These are phyloP conservation scores for Rickenella mellea DNA, from an alignment of 768 basidiomycete genomes.

Conservation along the genomic window DNA sequence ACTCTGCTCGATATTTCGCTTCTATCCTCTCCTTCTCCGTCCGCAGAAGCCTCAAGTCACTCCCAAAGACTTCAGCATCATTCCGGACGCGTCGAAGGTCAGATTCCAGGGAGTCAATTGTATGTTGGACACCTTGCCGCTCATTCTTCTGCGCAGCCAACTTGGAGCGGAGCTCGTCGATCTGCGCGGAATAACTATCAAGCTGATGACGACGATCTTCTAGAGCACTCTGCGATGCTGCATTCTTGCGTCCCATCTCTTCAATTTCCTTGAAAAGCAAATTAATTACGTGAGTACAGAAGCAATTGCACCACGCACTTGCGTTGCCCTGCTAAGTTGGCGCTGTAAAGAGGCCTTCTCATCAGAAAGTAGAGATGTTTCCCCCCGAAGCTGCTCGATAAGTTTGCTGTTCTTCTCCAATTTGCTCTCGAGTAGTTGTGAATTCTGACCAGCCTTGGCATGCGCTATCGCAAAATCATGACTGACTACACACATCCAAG, in stretches of 20 bases:
- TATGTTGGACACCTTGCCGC: slow-evolving; percentile 43
- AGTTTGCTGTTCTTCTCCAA: slow-evolving; percentile 60
- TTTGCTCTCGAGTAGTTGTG: slow-evolving; percentile 54
- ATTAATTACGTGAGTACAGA: no score
- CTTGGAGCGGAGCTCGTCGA: slow-evolving; percentile 65
- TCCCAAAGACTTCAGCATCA: slow-evolving; percentile 71
- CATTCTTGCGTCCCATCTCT: no score
- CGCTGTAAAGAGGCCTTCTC: slow-evolving; percentile 71
- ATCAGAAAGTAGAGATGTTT: slow-evolving; percentile 55
- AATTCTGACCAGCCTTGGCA: slow-evolving; percentile 62
- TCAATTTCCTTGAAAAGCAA: no score
- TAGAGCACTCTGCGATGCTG: slow-evolving; percentile 54
- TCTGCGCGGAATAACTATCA: slow-evolving; percentile 60
- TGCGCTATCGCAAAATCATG: slow-evolving; percentile 34
- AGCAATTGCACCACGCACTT: slow-evolving; percentile 54
- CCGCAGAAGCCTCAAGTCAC: slow-evolving; percentile 61
- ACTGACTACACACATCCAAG: neutral
- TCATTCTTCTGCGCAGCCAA: slow-evolving; percentile 59
- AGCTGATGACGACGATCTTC: slow-evolving; percentile 66
- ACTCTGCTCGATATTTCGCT: slow-evolving; percentile 45
- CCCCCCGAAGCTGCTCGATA: slow-evolving; percentile 69
- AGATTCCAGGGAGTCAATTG: slow-evolving; percentile 57
- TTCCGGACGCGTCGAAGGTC: slow-evolving; percentile 68
- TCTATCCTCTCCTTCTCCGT: slow-evolving; percentile 59
- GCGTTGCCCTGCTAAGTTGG: slow-evolving; percentile 53